Evolutionary conservation across 2,329 filamentous ascomycete species (phyloP).

Genomic region (Xylariaceae sp.): DNA sequence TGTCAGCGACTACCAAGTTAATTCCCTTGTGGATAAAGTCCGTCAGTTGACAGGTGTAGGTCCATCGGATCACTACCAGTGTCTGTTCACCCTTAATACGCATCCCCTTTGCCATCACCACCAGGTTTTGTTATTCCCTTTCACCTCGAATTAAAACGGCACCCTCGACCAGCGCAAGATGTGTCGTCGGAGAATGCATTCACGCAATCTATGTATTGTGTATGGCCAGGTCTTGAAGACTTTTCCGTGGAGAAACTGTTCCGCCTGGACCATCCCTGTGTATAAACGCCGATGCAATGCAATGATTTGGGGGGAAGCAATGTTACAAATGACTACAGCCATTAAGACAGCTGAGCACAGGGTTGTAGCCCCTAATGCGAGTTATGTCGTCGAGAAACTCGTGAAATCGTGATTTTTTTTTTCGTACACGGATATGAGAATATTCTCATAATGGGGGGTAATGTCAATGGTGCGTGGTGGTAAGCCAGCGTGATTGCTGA

Average conservation of each 20-base stretch:
- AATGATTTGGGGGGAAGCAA: slow-evolving; percentile 29
- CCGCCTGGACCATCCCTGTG: slow-evolving; percentile 24
- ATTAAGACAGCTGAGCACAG: neutral
- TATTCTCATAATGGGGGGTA: no score
- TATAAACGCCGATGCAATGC: slow-evolving; percentile 59
- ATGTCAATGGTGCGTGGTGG: no score
- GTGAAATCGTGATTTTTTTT: no score
- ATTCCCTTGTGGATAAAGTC: no score
- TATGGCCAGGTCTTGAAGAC: slow-evolving; percentile 25
- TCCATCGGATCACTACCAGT: no score
- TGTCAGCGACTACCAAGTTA: slow-evolving; percentile 14
- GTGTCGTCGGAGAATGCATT: slow-evolving; percentile 35
- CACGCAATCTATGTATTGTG: slow-evolving; percentile 31
- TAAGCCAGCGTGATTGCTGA: neutral
- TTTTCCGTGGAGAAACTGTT: slow-evolving; percentile 29
- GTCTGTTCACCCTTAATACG: neutral
- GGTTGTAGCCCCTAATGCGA: neutral
- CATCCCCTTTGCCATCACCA: slow-evolving; percentile 1
- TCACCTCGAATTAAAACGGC: slow-evolving; percentile 35
- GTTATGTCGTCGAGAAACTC: no score
- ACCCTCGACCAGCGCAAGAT: slow-evolving; percentile 39
- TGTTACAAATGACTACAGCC: slow-evolving; percentile 25
- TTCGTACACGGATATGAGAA: no score
- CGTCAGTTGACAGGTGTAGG: slow-evolving; percentile 4
- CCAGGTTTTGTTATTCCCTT: slow-evolving; percentile 3